Conservation (phyloP, 495 filamentous ascomycete species). For the Pseudomonodictys pantanalensis region DNA sequence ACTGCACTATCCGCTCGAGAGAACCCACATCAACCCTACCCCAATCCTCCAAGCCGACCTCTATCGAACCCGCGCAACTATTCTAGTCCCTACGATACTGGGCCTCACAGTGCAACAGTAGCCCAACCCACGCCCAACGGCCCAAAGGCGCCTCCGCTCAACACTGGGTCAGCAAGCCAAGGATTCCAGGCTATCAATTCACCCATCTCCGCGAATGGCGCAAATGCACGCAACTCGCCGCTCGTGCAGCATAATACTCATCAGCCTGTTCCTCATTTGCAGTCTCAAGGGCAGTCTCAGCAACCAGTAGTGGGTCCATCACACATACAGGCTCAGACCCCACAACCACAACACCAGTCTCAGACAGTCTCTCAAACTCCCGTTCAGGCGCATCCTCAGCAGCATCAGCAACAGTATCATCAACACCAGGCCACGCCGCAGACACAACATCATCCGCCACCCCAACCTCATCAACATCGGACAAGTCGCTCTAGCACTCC, state of each 20-base stretch:
- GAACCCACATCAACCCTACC: background rate
- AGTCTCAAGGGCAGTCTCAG: background rate
- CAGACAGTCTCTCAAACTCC: too few relatives aligned
- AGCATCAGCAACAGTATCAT: too few relatives aligned
- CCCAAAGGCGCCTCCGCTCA: background rate
- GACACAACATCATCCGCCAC: background rate
- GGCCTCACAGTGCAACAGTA: background rate
- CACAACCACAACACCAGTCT: too few relatives aligned
- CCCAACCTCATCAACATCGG: background rate
- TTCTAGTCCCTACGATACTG: constrained; percentile 10
- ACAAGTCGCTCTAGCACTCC: background rate
- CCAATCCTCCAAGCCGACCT: background rate
- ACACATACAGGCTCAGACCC: too few relatives aligned
- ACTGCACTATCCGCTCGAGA: background rate
- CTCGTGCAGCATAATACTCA: background rate
- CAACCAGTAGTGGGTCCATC: too few relatives aligned
- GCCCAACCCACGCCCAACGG: background rate
- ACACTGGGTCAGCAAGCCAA: background rate
- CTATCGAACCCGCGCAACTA: background rate
- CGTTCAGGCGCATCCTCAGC: background rate
- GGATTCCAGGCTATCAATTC: constrained; percentile 2
- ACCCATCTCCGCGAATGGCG: background rate
- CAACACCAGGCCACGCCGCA: too few relatives aligned
- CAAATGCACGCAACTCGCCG: constrained; percentile 1
- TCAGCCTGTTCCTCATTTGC: background rate